Conservation (phyloP, 2,329 filamentous ascomycete species). For the Chrysoporthe puriensis region DNA sequence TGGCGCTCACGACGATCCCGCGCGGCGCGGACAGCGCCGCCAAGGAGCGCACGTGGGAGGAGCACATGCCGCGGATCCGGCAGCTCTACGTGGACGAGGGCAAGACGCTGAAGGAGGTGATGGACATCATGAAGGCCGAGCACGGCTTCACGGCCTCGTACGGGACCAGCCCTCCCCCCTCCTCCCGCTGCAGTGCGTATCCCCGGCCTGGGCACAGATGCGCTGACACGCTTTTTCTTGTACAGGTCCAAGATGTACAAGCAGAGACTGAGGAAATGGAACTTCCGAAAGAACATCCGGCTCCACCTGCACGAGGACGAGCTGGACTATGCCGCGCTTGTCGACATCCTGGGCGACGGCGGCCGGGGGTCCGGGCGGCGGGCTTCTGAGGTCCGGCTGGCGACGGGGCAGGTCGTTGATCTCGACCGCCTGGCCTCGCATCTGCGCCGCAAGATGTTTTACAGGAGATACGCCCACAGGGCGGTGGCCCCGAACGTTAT, state of each 20-base stretch:
- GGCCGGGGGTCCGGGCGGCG: too few species aligned
- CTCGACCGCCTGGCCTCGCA: slow-evolving; percentile 13
- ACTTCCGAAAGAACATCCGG: slow-evolving; percentile 20
- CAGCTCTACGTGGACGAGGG: slow-evolving; percentile 27
- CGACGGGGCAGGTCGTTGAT: slow-evolving; percentile 20
- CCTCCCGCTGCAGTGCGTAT: too few species aligned
- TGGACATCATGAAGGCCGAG: slow-evolving; percentile 22
- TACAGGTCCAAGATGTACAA: slow-evolving; percentile 24
- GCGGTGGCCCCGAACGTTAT: neutral
- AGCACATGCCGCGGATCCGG: slow-evolving; percentile 22
- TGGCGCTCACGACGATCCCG: neutral
- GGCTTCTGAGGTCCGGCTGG: neutral
- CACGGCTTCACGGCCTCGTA: slow-evolving; percentile 25
- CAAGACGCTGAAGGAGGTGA: slow-evolving; percentile 26
- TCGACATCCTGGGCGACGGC: neutral
- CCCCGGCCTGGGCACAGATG: too few species aligned
- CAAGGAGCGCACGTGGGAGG: slow-evolving; percentile 9
- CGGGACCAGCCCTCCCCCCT: neutral
- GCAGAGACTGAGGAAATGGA: slow-evolving; percentile 9
- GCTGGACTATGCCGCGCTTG: neutral
- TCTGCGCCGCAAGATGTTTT: slow-evolving; percentile 5
- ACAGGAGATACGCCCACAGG: neutral
- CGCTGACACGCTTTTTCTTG: neutral
- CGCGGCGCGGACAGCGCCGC: neutral
- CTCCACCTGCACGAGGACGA: slow-evolving; percentile 7